Evolutionary conservation across 495 filamentous ascomycete species (phyloP).

Genomic region (Aspergillus olivimuriae): DNA sequence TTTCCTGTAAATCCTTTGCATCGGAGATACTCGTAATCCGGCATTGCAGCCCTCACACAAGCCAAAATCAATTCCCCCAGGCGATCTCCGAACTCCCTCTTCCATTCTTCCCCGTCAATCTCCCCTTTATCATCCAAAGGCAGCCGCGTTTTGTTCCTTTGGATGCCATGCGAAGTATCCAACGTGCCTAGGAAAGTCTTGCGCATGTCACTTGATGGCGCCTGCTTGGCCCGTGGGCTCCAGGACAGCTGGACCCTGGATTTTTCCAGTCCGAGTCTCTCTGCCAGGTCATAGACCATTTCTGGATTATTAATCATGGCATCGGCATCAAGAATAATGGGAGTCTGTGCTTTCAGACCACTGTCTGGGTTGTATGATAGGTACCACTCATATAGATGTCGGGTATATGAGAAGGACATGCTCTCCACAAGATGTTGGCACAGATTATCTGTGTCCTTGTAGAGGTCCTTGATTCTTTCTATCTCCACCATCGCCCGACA

Average conservation of each 20-base stretch:
- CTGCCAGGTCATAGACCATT: neutral
- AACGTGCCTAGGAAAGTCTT: neutral
- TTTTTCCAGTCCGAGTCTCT: neutral
- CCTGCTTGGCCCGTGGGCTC: neutral
- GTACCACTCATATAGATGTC: neutral
- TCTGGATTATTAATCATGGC: neutral
- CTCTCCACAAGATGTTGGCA: neutral
- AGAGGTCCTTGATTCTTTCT: conserved; percentile 16
- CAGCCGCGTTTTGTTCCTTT: neutral
- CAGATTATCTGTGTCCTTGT: conserved; percentile 8
- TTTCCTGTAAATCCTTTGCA: neutral
- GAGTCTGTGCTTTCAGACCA: neutral
- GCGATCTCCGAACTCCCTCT: neutral
- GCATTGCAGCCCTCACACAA: neutral
- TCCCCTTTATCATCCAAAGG: neutral
- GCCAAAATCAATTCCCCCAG: neutral
- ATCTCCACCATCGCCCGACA: conserved; percentile 18
- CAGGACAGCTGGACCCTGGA: neutral
- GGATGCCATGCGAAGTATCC: neutral
- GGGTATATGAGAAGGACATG: neutral
- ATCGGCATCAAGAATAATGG: neutral
- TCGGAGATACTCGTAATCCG: neutral
- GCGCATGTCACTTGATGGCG: neutral
- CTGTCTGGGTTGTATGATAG: neutral
- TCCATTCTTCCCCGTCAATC: neutral